phyloP scores from a whole-genome alignment of 345 rosid genomes.

The Nasturtium officinale region DNA sequence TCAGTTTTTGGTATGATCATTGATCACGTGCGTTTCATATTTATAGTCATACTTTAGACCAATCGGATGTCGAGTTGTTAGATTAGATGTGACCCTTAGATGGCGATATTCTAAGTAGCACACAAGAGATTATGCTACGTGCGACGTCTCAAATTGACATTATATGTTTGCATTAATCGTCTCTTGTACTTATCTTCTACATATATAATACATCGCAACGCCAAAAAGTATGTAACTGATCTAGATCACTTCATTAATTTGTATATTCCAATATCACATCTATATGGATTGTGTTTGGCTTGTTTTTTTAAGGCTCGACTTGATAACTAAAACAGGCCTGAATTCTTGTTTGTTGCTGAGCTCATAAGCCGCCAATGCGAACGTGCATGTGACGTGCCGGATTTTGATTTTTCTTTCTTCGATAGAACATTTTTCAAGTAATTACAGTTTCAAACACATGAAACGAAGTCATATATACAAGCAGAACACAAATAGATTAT shows the following conservation, averaged over 20 bases:
- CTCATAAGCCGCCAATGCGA: not conserved
- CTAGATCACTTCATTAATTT: not conserved
- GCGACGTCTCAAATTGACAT: not conserved
- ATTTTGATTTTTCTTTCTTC: not conserved
- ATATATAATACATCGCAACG: constrained; percentile 3
- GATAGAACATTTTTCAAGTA: not conserved
- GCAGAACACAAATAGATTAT: too few relatives aligned
- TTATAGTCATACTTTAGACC: not conserved
- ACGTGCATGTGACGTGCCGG: not conserved
- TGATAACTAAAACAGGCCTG: not conserved
- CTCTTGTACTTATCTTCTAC: constrained; percentile 9
- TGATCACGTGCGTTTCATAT: constrained; percentile 24
- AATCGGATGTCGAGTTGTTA: not conserved
- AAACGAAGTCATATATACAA: not conserved
- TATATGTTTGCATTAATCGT: not conserved
- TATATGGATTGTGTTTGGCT: not conserved
- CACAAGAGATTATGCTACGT: not conserved
- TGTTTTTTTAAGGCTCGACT: not conserved
- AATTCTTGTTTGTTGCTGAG: not conserved
- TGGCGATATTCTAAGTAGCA: constrained; percentile 6
- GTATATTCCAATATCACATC: not conserved
- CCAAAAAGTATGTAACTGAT: not conserved
- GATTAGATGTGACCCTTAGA: not conserved
- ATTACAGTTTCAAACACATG: not conserved
- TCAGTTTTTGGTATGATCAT: not conserved